Evolutionary conservation across 306 rosid species (phyloP).

Genomic region (Benincasa hispida): DNA sequence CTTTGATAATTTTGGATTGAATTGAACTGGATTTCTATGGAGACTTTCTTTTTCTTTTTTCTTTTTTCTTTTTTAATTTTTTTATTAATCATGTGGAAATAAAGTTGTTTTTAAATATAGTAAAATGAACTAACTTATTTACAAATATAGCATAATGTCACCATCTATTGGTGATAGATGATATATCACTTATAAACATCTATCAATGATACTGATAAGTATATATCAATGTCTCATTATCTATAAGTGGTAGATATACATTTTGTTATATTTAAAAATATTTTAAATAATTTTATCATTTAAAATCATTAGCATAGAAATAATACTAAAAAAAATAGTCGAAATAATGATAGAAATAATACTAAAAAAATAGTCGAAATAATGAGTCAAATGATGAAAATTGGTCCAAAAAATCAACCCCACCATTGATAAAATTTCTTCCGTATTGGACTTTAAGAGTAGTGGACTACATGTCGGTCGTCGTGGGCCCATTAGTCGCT

Average conservation of each 20-base stretch:
- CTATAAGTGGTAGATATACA: too few species aligned
- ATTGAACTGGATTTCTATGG: neutral
- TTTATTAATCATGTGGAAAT: neutral
- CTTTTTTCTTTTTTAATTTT: too few species aligned
- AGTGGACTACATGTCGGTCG: slow-evolving; percentile 2
- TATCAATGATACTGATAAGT: too few species aligned
- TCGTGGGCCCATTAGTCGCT: neutral
- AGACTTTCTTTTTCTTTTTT: neutral
- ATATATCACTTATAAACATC: too few species aligned
- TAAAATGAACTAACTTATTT: too few species aligned
- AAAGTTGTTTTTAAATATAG: too few species aligned
- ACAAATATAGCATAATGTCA: too few species aligned
- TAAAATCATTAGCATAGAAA: too few species aligned
- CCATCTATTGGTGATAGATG: too few species aligned
- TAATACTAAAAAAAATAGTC: neutral
- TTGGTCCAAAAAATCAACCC: neutral
- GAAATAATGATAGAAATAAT: neutral
- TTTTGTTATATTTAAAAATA: too few species aligned
- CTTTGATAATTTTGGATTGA: neutral
- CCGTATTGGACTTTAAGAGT: neutral
- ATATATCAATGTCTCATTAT: too few species aligned
- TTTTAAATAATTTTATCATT: too few species aligned
- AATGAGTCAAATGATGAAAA: neutral
- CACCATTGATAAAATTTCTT: neutral
- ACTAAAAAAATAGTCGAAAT: neutral